These are phyloP conservation scores for Candida andamanensis DNA, from an alignment of 805 yeast genomes.

Conservation along the genomic window DNA sequence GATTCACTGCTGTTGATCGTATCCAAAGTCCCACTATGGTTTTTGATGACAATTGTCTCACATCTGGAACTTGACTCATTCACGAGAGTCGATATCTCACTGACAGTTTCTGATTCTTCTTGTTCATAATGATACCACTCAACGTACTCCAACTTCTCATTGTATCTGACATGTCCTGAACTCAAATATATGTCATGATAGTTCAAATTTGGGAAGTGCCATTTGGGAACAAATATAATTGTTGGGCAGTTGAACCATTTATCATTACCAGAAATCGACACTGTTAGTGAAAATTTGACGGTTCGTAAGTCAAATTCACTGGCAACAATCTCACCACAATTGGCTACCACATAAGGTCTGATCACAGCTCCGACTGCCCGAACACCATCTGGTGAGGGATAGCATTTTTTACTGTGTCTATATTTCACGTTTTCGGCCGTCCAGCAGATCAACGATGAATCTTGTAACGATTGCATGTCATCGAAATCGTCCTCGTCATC, in stretches of 20 bases:
- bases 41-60: constrained; percentile 33
- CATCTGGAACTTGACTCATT: constrained; percentile 8
- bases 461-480: constrained; percentile 16
- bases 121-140: constrained; percentile 59
- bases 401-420: constrained; percentile 29
- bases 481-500: constrained; percentile 5
- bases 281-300: constrained; percentile 43
- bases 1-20: constrained; percentile 12
- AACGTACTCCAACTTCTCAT: constrained; percentile 48
- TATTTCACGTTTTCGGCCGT: constrained; percentile 18
- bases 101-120: not conserved
- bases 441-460: constrained; percentile 19
- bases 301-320: constrained; percentile 56
- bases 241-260: too few species aligned
- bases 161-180: constrained; percentile 53
- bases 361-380: constrained; percentile 71
- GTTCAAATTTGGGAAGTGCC: constrained; percentile 58
- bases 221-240: constrained; percentile 60
- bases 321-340: constrained; percentile 51
- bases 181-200: constrained; percentile 45
- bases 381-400: constrained; percentile 53
- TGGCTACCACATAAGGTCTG: constrained; percentile 69
- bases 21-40: constrained; percentile 32
- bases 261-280: constrained; percentile 21
- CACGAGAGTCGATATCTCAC: constrained; percentile 11